A percentile compares a stretch with the other conserved stretches of the same genome.
Evolutionary conservation across 768 basidiomycete species (phyloP).

Genomic region (Amanita polypyramis): DNA sequence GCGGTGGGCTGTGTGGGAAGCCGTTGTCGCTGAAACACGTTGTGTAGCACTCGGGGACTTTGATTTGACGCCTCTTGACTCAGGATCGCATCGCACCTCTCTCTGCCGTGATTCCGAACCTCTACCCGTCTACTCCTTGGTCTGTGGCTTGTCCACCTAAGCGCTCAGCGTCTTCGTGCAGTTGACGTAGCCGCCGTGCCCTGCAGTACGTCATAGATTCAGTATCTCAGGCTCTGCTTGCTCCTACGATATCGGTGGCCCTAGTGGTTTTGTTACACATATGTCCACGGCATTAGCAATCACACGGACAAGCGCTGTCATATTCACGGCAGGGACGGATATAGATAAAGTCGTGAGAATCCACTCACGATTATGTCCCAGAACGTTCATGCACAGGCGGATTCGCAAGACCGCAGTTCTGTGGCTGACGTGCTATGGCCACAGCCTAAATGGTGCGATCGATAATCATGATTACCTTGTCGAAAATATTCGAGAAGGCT

Average conservation of each 20-base stretch:
- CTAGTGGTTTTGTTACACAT: background rate
- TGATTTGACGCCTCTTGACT: background rate
- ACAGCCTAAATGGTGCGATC: background rate
- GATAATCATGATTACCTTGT: slow-evolving; percentile 4
- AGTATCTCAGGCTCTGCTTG: no score
- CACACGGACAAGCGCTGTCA: slow-evolving; percentile 3
- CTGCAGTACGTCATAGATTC: no score
- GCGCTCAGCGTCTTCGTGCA: no score
- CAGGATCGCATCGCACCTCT: background rate
- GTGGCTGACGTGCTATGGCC: background rate
- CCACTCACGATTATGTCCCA: background rate
- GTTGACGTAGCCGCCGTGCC: no score
- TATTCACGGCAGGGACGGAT: background rate
- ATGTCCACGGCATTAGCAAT: slow-evolving; percentile 1
- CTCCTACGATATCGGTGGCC: background rate
- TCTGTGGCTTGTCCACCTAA: no score
- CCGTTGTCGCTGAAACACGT: slow-evolving; percentile 6
- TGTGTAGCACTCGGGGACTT: slow-evolving; percentile 5
- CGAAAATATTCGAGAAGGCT: background rate
- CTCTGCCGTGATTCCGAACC: background rate
- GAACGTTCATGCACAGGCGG: background rate
- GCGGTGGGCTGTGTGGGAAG: slow-evolving; percentile 7
- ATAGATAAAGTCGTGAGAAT: background rate
- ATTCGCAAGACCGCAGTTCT: background rate
- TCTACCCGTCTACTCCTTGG: background rate